Evolutionary conservation across 2,329 filamentous ascomycete species (phyloP), one percentile per base, ranked within the genome.

Genomic region (Cercospora zeae-maydis): DNA sequence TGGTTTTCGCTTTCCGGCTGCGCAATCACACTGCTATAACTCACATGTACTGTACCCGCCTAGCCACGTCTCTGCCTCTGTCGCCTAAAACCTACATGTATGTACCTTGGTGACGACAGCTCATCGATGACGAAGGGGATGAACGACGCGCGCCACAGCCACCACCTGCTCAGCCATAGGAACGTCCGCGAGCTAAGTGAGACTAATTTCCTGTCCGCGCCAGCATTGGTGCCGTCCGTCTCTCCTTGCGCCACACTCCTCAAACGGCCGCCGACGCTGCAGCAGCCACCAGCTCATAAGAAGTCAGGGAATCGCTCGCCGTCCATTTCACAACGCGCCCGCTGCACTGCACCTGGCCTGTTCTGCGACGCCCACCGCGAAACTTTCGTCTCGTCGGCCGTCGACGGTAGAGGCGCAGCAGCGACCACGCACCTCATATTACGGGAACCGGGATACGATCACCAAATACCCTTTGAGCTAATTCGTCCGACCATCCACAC

Each of bases 351-450:
- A 14, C 24, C 24, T n/a, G 36, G 31, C 31, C 42, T 27, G 13
- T 6, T n/a, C 19, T 30, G 34, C 34, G 21, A 42, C 11, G 14
- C 14, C 47, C 31, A 33, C 30, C 19, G 11, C 14, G 11, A 21
- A n/a, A 19, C 27, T 34, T 24, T 31, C 31, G 27, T 14, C 27
- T 16, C n/a, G 2, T 19, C 49, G n/a, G 30, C n/a, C 9, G 5
- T 14, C 11, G 19, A 31, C n/a, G 49, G 49, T 34, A 31, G 55
- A 47, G 55, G 55, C 37, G 55, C 55, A 58, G 55, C 55, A 58
- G 49, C 49, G 33, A 6, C 49, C 19, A 27, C n/a, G 13, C 27
- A 33, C 49, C 30, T 53, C 49, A 53, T 53, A 53, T 53, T 53
- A 34, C 49, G 0, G 27, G 19, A 21, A 53, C 49, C 34, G n/a